Evolutionary conservation across 805 yeast species (phyloP).

Genomic region (Lipomyces chichibuensis): DNA sequence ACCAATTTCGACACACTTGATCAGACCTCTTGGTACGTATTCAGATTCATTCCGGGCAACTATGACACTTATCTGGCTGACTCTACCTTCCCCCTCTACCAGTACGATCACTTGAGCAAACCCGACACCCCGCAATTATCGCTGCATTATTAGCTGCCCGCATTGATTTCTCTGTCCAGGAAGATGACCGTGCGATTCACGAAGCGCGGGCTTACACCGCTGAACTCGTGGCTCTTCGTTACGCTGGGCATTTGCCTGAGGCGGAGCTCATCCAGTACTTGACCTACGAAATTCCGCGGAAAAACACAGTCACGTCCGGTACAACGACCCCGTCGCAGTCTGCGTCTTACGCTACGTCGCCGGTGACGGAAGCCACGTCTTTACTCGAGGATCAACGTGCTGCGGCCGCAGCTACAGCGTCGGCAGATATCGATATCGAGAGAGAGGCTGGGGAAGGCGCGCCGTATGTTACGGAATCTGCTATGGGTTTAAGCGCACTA

Average conservation of each 20-base stretch:
- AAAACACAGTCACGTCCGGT: conserved; percentile 5
- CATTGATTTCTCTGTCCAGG: conserved; percentile 38
- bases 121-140: conserved; percentile 41
- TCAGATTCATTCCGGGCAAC: not conserved
- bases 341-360: conserved; percentile 15
- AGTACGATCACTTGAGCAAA: conserved; percentile 34
- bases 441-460: conserved; percentile 25
- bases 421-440: conserved; percentile 26
- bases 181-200: conserved; percentile 39
- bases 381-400: conserved; percentile 9
- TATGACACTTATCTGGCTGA: not conserved
- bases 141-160: conserved; percentile 42
- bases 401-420: conserved; percentile 4
- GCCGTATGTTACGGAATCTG: conserved; percentile 35
- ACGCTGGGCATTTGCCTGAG: conserved; percentile 37
- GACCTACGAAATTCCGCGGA: conserved; percentile 32
- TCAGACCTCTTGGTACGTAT: conserved; percentile 38
- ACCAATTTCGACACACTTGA: conserved; percentile 36
- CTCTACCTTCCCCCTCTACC: not conserved
- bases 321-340: not conserved
- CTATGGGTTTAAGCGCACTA: conserved; percentile 37
- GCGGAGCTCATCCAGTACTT: conserved; percentile 30
- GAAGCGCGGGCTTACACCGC: conserved; percentile 42
- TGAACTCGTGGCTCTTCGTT: conserved; percentile 41
- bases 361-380: conserved; percentile 10